These are phyloP conservation scores for Hypsizygus ulmarius DNA, from an alignment of 1,284 basidiomycete species.

Conservation along the genomic window DNA sequence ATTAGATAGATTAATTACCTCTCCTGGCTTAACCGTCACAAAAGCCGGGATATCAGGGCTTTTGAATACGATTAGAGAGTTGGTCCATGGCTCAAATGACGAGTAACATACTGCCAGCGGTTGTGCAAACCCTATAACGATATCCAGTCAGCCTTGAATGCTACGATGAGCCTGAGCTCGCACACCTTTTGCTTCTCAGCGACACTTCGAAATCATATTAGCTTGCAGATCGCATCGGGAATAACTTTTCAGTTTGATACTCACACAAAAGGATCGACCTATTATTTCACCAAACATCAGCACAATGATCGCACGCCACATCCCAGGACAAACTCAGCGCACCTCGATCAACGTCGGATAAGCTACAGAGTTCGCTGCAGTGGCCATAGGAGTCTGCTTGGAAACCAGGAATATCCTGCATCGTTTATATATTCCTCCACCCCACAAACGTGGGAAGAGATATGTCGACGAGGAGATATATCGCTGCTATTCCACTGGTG, in stretches of 20 bases:
- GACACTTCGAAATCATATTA: constrained; percentile 35
- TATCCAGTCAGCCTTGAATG: background rate
- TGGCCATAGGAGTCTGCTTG: constrained; percentile 44
- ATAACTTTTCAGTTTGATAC: constrained; percentile 18
- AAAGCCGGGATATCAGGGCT: constrained; percentile 70
- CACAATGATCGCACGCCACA: background rate
- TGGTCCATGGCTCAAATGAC: background rate
- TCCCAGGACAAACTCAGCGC: constrained; percentile 5
- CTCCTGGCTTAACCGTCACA: constrained; percentile 63
- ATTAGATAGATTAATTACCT: constrained; percentile 33
- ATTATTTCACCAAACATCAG: background rate
- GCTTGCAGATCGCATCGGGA: background rate
- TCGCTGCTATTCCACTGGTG: too few species aligned
- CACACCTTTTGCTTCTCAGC: constrained; percentile 62
- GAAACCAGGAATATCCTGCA: too few species aligned
- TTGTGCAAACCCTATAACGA: constrained; percentile 58
- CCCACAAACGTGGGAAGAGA: too few species aligned
- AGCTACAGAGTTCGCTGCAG: constrained; percentile 53
- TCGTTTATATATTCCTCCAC: too few species aligned
- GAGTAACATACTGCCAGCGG: constrained; percentile 65
- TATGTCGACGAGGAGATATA: too few species aligned
- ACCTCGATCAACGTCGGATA: constrained; percentile 53
- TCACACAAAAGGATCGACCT: constrained; percentile 65
- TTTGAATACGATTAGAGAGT: background rate
- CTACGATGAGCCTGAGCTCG: background rate